Percentiles rank a stretch among this genome's conserved stretches.
Conservation (phyloP, 2,329 filamentous ascomycete species). For the Stenocarpella maydis region DNA sequence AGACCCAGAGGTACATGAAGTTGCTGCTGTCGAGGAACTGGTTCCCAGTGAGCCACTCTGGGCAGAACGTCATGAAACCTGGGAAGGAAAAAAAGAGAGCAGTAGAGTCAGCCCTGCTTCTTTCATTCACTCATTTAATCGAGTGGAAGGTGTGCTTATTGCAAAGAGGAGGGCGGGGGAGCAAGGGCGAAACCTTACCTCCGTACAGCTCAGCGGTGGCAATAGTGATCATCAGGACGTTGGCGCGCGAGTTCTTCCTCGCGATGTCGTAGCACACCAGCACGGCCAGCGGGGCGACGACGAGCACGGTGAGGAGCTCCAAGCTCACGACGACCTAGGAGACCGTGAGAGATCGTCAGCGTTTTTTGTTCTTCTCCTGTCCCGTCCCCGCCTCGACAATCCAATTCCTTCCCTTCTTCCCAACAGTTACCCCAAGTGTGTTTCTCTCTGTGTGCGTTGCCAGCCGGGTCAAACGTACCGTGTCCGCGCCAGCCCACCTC, state of each 20-base stretch:
- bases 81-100: not conserved
- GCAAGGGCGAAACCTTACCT: constrained; percentile 49
- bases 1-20: constrained; percentile 74
- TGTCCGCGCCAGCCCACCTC: constrained; percentile 70
- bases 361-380: not conserved
- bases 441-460: too few species aligned
- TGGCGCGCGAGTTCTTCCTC: constrained; percentile 61
- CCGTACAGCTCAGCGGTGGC: constrained; percentile 74
- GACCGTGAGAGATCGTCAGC: constrained; percentile 15
- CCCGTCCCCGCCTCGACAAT: too few species aligned
- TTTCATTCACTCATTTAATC: too few species aligned
- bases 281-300: constrained; percentile 66
- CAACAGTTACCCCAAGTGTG: not conserved
- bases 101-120: not conserved
- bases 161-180: not conserved
- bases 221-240: constrained; percentile 70
- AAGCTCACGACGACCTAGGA: constrained; percentile 65
- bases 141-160: not conserved
- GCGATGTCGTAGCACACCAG: constrained; percentile 69
- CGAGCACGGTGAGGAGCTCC: constrained; percentile 71
- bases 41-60: constrained; percentile 72
- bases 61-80: constrained; percentile 77
- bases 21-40: constrained; percentile 70
- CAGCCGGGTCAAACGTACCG: constrained; percentile 49
- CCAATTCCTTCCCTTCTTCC: too few species aligned